Evolutionary conservation across 2,329 filamentous ascomycete genomes (phyloP), one percentile per base, ranked within the genome.

Genomic region (Fusarium sarcochroum): DNA sequence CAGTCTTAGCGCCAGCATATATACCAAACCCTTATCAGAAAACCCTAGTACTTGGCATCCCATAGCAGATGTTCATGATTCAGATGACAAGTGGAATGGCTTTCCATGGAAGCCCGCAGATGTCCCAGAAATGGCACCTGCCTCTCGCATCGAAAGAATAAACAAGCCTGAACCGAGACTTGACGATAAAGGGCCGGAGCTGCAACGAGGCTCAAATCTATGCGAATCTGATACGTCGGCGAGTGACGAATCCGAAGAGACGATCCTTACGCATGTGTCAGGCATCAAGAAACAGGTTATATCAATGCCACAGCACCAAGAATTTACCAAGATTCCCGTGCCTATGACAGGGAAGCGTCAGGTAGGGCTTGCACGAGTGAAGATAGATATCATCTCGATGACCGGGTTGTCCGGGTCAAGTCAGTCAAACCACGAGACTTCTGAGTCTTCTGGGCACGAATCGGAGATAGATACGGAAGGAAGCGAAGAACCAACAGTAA

Each of bases 1-100:
- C 47, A 41, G 20, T 52, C 45, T 41, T 32, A 41, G 10, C 42
- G 47, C 20, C 38, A 41, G n/a, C 42, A 40, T 17, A 25, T 44
- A 18, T n/a, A 41, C n/a, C 34, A 35, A 35, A 7, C 34, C 34
- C 17, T 7, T 35, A 7, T 7, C 15, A 17, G 34, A 35, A 6
- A 35, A 35, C 17, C 17, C 34, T 7, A 17, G 17, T 35, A 6
- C 17, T 17, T 35, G 34, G 34, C 34, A 35, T 35, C 14, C 34
- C 34, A 35, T 35, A 35, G 34, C 34, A 15, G 34, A 35, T 35
- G 34, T 17, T 35, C 14, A 35, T 35, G 7, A 9, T 35, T 9
- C 34, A 17, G 17, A 14, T 8, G 34, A 35, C 15, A 35, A 17
- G 8, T 35, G 34, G 34, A 17, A 35, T 35, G 17, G 17, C 34